These are phyloP conservation scores for Begonia masoniana DNA, from an alignment of 306 rosid genomes.

Conservation along the genomic window DNA sequence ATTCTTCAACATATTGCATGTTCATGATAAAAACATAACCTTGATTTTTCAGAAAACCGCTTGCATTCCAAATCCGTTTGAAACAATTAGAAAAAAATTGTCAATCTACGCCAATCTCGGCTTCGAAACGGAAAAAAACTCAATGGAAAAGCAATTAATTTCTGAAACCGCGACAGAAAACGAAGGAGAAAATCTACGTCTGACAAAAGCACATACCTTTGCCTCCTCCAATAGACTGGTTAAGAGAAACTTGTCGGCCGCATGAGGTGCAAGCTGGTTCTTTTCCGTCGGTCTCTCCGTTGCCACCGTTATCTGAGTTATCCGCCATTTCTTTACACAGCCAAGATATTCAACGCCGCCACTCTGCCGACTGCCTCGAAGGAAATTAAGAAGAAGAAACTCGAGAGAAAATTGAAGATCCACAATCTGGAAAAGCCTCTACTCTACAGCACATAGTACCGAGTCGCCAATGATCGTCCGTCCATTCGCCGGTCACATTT, in stretches of 20 bases:
- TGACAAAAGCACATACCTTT: slow-evolving; percentile 12
- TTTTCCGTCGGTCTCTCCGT: slow-evolving; percentile 31
- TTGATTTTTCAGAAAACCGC: too few species aligned
- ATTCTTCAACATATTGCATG: too few species aligned
- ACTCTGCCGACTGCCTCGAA: neutral
- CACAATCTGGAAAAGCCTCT: neutral
- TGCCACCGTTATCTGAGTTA: slow-evolving; percentile 12
- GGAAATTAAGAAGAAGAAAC: slow-evolving; percentile 1
- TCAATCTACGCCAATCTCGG: too few species aligned
- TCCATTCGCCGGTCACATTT: too few species aligned
- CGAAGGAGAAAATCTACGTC: neutral
- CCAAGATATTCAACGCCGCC: neutral
- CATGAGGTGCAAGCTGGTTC: slow-evolving; percentile 26
- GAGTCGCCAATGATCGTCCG: neutral
- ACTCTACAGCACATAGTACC: neutral
- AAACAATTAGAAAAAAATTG: too few species aligned
- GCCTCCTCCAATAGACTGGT: slow-evolving; percentile 21
- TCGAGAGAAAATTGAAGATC: slow-evolving; percentile 2
- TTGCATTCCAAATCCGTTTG: too few species aligned
- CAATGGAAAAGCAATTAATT: too few species aligned
- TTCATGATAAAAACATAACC: too few species aligned
- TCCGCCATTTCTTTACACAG: slow-evolving; percentile 18
- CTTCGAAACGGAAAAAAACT: too few species aligned
- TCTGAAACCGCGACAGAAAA: neutral
- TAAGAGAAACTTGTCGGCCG: slow-evolving; percentile 19